phyloP scores from a whole-genome alignment of 2,329 filamentous ascomycete genomes.

The Fusarium sp. region DNA sequence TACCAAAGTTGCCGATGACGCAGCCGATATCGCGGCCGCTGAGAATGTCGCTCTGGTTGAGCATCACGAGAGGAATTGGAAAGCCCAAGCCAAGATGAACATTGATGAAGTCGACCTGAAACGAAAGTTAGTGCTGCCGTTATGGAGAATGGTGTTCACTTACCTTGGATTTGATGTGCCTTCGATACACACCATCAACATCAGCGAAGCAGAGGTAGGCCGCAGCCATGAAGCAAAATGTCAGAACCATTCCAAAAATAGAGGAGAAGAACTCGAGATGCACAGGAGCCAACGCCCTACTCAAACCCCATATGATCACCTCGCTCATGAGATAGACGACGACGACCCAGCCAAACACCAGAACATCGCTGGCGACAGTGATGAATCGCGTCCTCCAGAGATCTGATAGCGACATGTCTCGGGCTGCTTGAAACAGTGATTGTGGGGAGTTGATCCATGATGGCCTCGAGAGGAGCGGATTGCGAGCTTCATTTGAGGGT shows the following conservation, averaged over 20 bases:
- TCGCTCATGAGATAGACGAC: slow-evolving; percentile 55
- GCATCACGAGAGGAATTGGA: slow-evolving; percentile 59
- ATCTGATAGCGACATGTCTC: slow-evolving; percentile 35
- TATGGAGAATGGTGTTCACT: not conserved
- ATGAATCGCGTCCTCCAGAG: slow-evolving; percentile 35
- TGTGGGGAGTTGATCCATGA: slow-evolving; percentile 16
- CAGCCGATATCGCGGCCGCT: slow-evolving; percentile 50
- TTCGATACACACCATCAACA: slow-evolving; percentile 44
- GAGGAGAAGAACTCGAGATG: slow-evolving; percentile 57
- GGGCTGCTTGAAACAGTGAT: slow-evolving; percentile 37
- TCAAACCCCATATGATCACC: slow-evolving; percentile 58
- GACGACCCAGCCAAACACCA: slow-evolving; percentile 46
- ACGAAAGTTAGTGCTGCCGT: not conserved
- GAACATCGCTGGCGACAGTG: not conserved
- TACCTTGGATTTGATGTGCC: slow-evolving; percentile 49
- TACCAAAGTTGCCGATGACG: slow-evolving; percentile 58
- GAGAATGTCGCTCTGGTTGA: slow-evolving; percentile 50
- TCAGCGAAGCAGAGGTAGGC: slow-evolving; percentile 26
- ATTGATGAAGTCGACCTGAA: slow-evolving; percentile 61
- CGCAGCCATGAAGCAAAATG: slow-evolving; percentile 50
- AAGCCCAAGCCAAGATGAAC: slow-evolving; percentile 62
- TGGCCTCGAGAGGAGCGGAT: slow-evolving; percentile 13
- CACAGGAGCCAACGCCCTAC: slow-evolving; percentile 46
- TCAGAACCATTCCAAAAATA: slow-evolving; percentile 58
- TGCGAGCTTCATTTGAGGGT: slow-evolving; percentile 39